phyloP scores from a whole-genome alignment of 2,329 filamentous ascomycete species.

The Xylariaceae sp. region DNA sequence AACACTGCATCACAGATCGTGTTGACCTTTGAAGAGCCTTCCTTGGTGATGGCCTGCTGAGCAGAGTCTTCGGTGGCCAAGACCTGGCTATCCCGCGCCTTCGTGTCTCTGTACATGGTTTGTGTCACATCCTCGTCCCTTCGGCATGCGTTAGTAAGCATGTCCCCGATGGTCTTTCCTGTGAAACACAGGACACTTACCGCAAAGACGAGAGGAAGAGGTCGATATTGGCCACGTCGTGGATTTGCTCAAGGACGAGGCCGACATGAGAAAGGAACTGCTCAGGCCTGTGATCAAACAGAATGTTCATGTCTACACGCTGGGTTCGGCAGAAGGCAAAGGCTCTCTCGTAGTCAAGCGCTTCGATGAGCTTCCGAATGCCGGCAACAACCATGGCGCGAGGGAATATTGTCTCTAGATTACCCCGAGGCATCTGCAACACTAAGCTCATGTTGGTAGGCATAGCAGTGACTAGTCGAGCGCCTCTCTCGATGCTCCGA shows the following conservation, averaged over 20 bases:
- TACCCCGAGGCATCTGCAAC: slow-evolving; percentile 92
- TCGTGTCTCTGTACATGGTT: slow-evolving; percentile 89
- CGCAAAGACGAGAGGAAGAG: slow-evolving; percentile 82
- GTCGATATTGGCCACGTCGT: slow-evolving; percentile 77
- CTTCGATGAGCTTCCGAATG: slow-evolving; percentile 74
- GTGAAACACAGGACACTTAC: slow-evolving; percentile 44
- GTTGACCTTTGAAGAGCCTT: slow-evolving; percentile 65
- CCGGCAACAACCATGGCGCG: slow-evolving; percentile 87
- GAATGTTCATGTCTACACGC: slow-evolving; percentile 94
- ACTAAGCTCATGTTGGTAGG: slow-evolving; percentile 81
- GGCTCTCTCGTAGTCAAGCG: slow-evolving; percentile 74
- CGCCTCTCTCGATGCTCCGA: slow-evolving; percentile 84
- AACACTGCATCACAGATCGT: slow-evolving; percentile 82
- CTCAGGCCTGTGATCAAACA: slow-evolving; percentile 85
- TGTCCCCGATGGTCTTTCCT: not conserved
- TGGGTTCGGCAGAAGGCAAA: slow-evolving; percentile 88
- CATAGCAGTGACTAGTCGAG: slow-evolving; percentile 79
- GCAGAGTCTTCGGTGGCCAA: slow-evolving; percentile 13
- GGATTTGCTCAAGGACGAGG: slow-evolving; percentile 77
- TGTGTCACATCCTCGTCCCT: slow-evolving; percentile 88
- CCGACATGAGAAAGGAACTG: slow-evolving; percentile 75
- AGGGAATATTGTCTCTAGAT: slow-evolving; percentile 91
- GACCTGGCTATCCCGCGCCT: slow-evolving; percentile 37
- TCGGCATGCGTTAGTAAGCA: slow-evolving; percentile 26
- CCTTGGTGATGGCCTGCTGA: slow-evolving; percentile 5